Conservation (phyloP, 805 yeast species). For the Sungouiozyma intestinalis region DNA sequence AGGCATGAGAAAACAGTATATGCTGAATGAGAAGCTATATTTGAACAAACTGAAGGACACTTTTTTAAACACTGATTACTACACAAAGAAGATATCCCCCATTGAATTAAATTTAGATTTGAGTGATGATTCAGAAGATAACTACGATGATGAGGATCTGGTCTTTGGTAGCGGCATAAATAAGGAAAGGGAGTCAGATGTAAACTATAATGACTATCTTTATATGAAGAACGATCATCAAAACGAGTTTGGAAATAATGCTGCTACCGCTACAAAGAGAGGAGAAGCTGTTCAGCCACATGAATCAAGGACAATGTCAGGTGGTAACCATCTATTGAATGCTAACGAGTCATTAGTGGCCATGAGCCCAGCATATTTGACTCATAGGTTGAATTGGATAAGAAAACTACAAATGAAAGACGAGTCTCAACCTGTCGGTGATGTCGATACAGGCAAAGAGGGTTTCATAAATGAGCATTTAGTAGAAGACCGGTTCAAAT, state of each 20-base stretch:
- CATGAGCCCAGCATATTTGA: slow-evolving; percentile 19
- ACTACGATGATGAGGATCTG: slow-evolving; percentile 23
- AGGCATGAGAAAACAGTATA: slow-evolving; percentile 22
- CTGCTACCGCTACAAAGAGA: background rate
- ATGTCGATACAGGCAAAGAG: background rate
- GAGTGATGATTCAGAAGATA: background rate
- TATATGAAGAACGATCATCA: slow-evolving; percentile 8
- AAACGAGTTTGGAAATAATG: slow-evolving; percentile 1
- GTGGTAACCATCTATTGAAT: slow-evolving; percentile 8
- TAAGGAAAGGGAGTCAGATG: slow-evolving; percentile 10
- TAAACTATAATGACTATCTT: slow-evolving; percentile 13
- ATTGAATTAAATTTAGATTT: background rate
- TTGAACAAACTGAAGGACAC: slow-evolving; percentile 53
- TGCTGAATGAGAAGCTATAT: slow-evolving; percentile 56
- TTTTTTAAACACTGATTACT: slow-evolving; percentile 51
- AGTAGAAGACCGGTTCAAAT: slow-evolving; percentile 49
- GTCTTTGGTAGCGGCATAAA: slow-evolving; percentile 5
- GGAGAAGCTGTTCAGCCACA: background rate
- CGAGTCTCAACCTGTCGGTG: background rate
- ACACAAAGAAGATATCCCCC: slow-evolving; percentile 52
- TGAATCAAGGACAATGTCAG: slow-evolving; percentile 4
- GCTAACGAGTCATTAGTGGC: slow-evolving; percentile 10
- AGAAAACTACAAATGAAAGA: slow-evolving; percentile 1
- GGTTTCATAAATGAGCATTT: slow-evolving; percentile 4
- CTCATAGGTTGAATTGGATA: slow-evolving; percentile 24